A percentile compares a stretch with the other conserved stretches of the same genome.
Conservation (phyloP, 345 rosid genomes). For the Brassica napus region DNA sequence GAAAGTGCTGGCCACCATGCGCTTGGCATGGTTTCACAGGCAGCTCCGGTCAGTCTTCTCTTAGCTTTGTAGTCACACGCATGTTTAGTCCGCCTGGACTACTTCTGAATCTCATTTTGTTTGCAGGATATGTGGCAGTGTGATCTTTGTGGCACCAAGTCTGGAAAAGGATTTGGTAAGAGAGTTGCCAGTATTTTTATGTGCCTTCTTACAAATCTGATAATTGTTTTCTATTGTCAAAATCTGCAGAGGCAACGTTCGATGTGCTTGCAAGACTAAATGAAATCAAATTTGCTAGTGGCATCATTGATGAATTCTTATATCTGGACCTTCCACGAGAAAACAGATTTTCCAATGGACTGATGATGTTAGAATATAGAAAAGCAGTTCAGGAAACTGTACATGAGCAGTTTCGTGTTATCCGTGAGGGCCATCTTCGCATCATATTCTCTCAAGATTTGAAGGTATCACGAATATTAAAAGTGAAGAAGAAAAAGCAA, state of each 20-base stretch:
- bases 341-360: constrained; percentile 65
- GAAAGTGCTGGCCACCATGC: constrained; percentile 88
- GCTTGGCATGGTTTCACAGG: constrained; percentile 91
- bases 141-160: constrained; percentile 42
- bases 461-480: constrained; percentile 53
- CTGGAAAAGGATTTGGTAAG: constrained; percentile 47
- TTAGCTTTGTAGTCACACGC: background rate
- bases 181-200: background rate
- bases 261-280: constrained; percentile 91
- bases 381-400: constrained; percentile 94
- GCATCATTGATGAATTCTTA: constrained; percentile 87
- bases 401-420: constrained; percentile 93
- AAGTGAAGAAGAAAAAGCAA: background rate
- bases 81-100: background rate
- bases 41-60: constrained; percentile 72
- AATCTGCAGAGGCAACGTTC: constrained; percentile 75
- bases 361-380: constrained; percentile 82
- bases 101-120: background rate
- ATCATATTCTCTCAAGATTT: constrained; percentile 79
- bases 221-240: constrained; percentile 8
- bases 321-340: constrained; percentile 86
- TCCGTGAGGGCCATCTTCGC: constrained; percentile 95
- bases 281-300: constrained; percentile 95
- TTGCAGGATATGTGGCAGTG: constrained; percentile 46
- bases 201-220: background rate